phyloP scores from a whole-genome alignment of 352 stramenopile species.

The Phytophthora foliorum region DNA sequence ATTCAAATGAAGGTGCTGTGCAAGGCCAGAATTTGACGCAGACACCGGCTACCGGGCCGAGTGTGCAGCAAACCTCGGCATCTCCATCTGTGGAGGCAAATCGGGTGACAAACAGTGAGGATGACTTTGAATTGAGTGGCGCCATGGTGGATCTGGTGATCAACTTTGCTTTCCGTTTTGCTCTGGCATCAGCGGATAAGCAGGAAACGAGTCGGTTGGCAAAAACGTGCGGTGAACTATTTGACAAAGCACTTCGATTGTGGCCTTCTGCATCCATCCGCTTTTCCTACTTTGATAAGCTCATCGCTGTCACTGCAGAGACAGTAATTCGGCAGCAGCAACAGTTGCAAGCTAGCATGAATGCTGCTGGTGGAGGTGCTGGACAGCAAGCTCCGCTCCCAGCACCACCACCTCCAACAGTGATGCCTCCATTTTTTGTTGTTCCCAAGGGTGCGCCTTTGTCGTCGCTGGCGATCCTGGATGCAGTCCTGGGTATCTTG shows the following conservation, averaged over 20 bases:
- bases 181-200: slow-evolving; percentile 90
- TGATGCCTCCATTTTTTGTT: slow-evolving; percentile 85
- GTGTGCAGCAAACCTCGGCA: slow-evolving; percentile 20
- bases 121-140: slow-evolving; percentile 89
- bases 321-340: slow-evolving; percentile 85
- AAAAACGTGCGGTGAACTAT: slow-evolving; percentile 90
- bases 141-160: slow-evolving; percentile 93
- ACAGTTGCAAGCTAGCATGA: slow-evolving; percentile 51
- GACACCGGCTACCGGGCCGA: background rate
- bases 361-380: slow-evolving; percentile 25
- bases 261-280: slow-evolving; percentile 90
- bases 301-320: slow-evolving; percentile 91
- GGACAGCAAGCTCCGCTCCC: slow-evolving; percentile 41
- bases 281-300: slow-evolving; percentile 93
- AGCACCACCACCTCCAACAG: slow-evolving; percentile 40
- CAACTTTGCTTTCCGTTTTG: slow-evolving; percentile 93
- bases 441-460: slow-evolving; percentile 86
- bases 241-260: slow-evolving; percentile 87
- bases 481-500: slow-evolving; percentile 88
- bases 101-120: slow-evolving; percentile 58
- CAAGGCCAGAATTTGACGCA: slow-evolving; percentile 24
- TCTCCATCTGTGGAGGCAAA: slow-evolving; percentile 34
- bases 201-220: slow-evolving; percentile 89
- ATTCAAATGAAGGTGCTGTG: slow-evolving; percentile 7
- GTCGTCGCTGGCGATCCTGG: slow-evolving; percentile 88